Base-by-base conservation (phyloP, 768 basidiomycete genomes). In the Pleurotus cornucopiae region DNA sequence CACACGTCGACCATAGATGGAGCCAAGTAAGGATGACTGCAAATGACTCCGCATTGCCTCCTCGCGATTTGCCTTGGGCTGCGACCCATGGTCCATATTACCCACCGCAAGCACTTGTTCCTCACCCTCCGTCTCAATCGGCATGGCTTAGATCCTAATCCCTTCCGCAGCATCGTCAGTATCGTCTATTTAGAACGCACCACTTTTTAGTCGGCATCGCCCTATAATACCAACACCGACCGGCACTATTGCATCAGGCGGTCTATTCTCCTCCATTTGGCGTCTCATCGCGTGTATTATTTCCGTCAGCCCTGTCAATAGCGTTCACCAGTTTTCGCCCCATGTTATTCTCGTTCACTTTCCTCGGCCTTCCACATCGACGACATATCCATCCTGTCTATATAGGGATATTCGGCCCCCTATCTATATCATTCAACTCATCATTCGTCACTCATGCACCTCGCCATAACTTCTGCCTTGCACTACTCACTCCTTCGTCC, bases 321-420 rank as follows among this genome's bases (percentile, higher is more conserved):
- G 48, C 41, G 54, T 58, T 34, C 30, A 3, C 25, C 55, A 48
- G 48, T 49, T 55, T 63, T 55, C 46, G n/a, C 58, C 55, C 55
- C 40, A 41, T 54, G 46, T 63, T 48, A 56, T 25, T 56, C 41
- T 47, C 44, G 40, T 58, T 49, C 56, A 53, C 44, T 55, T 53
- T 61, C 39, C 53, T 52, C 49, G 63, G 63, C 62, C 59, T 39
- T 61, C 63, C 66, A 58, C 66, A 69, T 71, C 66, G 69, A 79
- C 68, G 82, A 83, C 82, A 78, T 83, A 83, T 84, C 77, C 81
- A 81, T 83, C 79, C 81, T 74, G 82, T 83, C 80, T 69, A 60
- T 34, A 34, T 66, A 64, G 71, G 73, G 76, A 73, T 71, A 67
- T 69, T 65, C 68, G 66, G 64, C 65, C 63, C 54, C 16, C 51